These are phyloP conservation scores for Breynia disticha DNA, from an alignment of 441 rosid species.

Conservation along the genomic window DNA sequence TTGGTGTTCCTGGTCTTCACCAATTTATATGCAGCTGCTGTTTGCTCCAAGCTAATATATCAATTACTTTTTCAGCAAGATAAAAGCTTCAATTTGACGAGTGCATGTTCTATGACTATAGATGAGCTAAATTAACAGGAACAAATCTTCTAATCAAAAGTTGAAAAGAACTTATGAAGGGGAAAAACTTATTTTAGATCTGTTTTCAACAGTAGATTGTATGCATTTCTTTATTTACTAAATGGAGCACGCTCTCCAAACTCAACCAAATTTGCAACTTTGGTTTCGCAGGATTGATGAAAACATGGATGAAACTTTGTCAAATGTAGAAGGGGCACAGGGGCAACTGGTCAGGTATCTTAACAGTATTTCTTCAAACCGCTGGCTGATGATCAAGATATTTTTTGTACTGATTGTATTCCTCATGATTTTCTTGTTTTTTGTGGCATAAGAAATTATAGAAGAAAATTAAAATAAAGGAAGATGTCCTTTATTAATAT, in stretches of 20 bases:
- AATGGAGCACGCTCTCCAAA: not conserved
- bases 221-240: no score
- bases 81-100: no score
- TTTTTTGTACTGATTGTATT: slow-evolving; percentile 80
- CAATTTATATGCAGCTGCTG: no score
- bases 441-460: slow-evolving; percentile 56
- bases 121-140: no score
- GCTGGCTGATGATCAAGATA: slow-evolving; percentile 96
- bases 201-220: no score
- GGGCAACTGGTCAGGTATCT: slow-evolving; percentile 76
- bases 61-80: no score
- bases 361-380: slow-evolving; percentile 81
- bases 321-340: slow-evolving; percentile 91
- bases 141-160: no score
- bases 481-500: slow-evolving; percentile 5
- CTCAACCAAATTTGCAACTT: slow-evolving; percentile 2
- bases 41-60: no score
- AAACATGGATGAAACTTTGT: slow-evolving; percentile 78
- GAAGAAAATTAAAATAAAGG: slow-evolving; percentile 13
- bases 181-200: no score
- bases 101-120: no score
- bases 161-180: no score
- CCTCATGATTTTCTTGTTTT: slow-evolving; percentile 86
- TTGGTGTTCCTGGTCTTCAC: not conserved
- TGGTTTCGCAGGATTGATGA: slow-evolving; percentile 73